phyloP scores from a whole-genome alignment of 2,329 filamentous ascomycete genomes.

The Cordyceps tenuipes region DNA sequence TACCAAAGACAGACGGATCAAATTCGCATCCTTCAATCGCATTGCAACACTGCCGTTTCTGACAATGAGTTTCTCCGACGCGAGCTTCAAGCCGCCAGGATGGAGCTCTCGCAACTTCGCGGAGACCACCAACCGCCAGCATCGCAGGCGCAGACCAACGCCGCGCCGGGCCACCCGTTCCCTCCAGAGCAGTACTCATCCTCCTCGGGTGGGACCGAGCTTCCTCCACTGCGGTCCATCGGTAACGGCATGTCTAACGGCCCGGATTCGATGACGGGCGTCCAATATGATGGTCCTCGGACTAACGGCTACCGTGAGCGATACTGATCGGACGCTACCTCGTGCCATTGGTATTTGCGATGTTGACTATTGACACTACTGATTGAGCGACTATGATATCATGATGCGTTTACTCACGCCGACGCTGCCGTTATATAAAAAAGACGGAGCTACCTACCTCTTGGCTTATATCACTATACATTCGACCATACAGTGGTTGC shows the following conservation, averaged over 20 bases:
- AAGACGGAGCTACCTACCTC: background rate
- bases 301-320: slow-evolving; percentile 39
- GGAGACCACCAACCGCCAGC: slow-evolving; percentile 21
- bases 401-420: background rate
- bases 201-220: slow-evolving; percentile 35
- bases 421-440: background rate
- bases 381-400: background rate
- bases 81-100: slow-evolving; percentile 38
- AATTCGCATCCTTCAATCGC: slow-evolving; percentile 38
- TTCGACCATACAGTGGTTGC: background rate
- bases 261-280: slow-evolving; percentile 57
- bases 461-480: background rate
- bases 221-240: slow-evolving; percentile 49
- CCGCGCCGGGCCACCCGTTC: slow-evolving; percentile 21
- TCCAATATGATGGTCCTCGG: slow-evolving; percentile 48
- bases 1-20: slow-evolving; percentile 47
- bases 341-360: background rate
- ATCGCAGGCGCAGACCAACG: slow-evolving; percentile 21
- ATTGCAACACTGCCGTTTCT: slow-evolving; percentile 31
- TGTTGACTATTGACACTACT: background rate
- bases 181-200: slow-evolving; percentile 23
- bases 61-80: slow-evolving; percentile 43
- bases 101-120: slow-evolving; percentile 41
- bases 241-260: slow-evolving; percentile 33
- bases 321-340: slow-evolving; percentile 19